Base-by-base conservation (phyloP, 306 rosid species). In the Vicia villosa region DNA sequence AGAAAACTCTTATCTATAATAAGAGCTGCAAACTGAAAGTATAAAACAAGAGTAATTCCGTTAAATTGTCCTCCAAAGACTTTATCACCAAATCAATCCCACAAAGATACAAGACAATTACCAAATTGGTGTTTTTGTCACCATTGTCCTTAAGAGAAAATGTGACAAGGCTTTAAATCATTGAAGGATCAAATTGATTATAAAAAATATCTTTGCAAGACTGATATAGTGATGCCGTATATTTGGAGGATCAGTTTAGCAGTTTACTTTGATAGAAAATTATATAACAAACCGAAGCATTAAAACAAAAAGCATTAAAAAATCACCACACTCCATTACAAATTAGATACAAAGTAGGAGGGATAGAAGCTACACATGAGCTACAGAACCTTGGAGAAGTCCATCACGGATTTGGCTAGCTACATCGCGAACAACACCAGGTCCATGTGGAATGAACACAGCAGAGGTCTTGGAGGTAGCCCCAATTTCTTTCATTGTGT, bases 361-460 rank as follows among this genome's bases (percentile, higher is more conserved):
- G 63, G 5, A 16, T 12, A 63, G 17, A 73, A 59, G 63, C 68
- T 78, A 81, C 58, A 76, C 67, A 63, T 72, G 77, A 77, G 55
- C 8, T 49, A 16, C 12, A 17, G 97, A 66, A 72, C 68, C 88
- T 86, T 90, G 98, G 69, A 93, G 94, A 79, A 90, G 96, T 43
- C 98, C 98, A 49, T 93, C 89, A 6, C 98, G 96, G 67, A 90
- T 93, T 70, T 93, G 98, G 24, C 86, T 15, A 7, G 97, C 96
- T 5, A 93, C 88, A 56, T 93, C 97, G 0, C 91, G 85, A 66
- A 93, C 98, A n/a, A 90, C 86, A 26, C 98, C 97, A 38, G 98
- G 98, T 74, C 98, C 97, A 59, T 93, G 98, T 37, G 98, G 98
- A 38, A 93, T 88, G 68, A 93, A 93, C 74, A 93, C 98, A n/a